These are phyloP conservation scores for Gymnopilus junonius DNA, from an alignment of 768 basidiomycete species.

Conservation along the genomic window DNA sequence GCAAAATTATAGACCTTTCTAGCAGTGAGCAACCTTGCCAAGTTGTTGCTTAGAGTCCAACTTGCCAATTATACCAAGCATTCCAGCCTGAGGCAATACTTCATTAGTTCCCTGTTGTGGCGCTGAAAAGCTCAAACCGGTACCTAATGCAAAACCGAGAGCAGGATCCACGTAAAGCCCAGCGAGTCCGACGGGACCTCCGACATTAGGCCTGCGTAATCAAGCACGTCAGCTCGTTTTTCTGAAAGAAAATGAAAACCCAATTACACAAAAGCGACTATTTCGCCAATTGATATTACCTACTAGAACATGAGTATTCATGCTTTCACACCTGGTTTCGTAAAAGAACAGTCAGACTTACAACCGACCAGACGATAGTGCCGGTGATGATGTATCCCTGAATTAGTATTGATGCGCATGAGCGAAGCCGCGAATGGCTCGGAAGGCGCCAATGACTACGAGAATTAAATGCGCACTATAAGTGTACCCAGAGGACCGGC, in stretches of 20 bases:
- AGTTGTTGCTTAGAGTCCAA: background rate
- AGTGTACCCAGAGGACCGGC: conserved; percentile 21
- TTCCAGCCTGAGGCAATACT: conserved; percentile 34
- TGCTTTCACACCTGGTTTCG: background rate
- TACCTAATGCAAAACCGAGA: conserved; percentile 41
- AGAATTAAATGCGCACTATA: background rate
- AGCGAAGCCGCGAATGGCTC: background rate
- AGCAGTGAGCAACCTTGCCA: background rate
- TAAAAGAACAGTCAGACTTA: conserved; percentile 1
- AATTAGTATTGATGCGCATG: background rate
- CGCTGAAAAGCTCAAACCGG: conserved; percentile 32
- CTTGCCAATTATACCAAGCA: conserved; percentile 32
- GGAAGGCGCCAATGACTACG: background rate
- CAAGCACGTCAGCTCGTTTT: background rate
- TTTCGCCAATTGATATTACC: conserved; percentile 31
- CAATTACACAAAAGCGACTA: conserved; percentile 24
- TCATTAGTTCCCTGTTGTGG: conserved; percentile 25
- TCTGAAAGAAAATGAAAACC: background rate
- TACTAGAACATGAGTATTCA: background rate
- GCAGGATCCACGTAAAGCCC: conserved; percentile 39
- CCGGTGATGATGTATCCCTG: conserved; percentile 21
- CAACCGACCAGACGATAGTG: conserved; percentile 22
- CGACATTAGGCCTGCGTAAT: conserved; percentile 28
- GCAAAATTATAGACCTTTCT: conserved; percentile 13
- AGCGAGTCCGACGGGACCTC: conserved; percentile 29